phyloP scores from a whole-genome alignment of 2,329 filamentous ascomycete genomes.

The Sclerotinia sclerotiorum region DNA sequence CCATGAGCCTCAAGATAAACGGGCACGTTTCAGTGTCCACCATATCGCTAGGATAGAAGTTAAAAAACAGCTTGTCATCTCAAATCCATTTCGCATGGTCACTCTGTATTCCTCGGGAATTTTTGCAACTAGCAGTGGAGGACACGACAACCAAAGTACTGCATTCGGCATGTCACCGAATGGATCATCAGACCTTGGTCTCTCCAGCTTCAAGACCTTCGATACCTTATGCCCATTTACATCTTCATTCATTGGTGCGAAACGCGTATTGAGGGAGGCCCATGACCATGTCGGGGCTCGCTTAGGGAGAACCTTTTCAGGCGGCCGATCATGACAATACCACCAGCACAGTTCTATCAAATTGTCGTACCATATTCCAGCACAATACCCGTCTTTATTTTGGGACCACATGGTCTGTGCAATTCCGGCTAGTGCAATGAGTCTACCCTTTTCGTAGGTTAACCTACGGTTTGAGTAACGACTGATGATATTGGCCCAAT shows the following conservation, averaged over 20 bases:
- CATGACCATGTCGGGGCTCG: constrained; percentile 1
- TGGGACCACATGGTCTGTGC: neutral
- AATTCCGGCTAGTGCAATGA: neutral
- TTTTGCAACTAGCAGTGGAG: neutral
- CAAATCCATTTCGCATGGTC: neutral
- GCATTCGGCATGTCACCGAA: neutral
- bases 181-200: neutral
- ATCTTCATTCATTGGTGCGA: no score
- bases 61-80: no score
- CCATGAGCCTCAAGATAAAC: neutral
- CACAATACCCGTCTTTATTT: neutral
- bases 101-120: fast-evolving
- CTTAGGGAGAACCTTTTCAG: neutral
- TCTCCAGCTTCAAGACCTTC: neutral
- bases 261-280: neutral
- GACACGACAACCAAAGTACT: neutral
- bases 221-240: no score
- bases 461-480: neutral
- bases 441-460: neutral
- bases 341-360: neutral
- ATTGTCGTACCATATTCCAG: neutral
- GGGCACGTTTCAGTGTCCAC: neutral
- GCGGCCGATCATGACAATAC: fast-evolving
- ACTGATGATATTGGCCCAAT: neutral
- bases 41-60: no score